These are phyloP conservation scores for Dinochytrium kinnereticum DNA, from an alignment of 371 early-diverging fungal species.

Conservation along the genomic window DNA sequence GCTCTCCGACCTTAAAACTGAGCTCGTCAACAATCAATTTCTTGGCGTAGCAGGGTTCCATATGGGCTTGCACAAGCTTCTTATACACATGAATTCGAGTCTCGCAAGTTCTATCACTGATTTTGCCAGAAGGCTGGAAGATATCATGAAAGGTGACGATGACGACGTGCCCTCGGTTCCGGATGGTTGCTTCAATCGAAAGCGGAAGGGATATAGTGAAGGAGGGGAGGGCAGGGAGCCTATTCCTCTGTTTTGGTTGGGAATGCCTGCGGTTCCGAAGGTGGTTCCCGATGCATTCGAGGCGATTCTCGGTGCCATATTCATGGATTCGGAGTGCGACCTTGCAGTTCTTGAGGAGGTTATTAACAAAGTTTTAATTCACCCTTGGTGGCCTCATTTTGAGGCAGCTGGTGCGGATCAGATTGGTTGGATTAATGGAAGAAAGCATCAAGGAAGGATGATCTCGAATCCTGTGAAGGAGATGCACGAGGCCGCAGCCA, in stretches of 20 bases:
- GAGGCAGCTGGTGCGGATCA: neutral
- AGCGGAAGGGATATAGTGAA: constrained; percentile 4
- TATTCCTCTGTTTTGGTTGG: constrained; percentile 40
- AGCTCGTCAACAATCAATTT: constrained; percentile 86
- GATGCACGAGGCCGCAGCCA: neutral
- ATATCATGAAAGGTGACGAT: too few relatives aligned
- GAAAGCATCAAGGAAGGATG: too few relatives aligned
- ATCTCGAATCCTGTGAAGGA: constrained; percentile 17
- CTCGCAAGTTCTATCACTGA: constrained; percentile 29
- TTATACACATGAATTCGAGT: constrained; percentile 60
- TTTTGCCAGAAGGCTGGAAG: constrained; percentile 15
- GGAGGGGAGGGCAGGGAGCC: neutral
- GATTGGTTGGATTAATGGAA: too few relatives aligned
- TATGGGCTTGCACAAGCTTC: constrained; percentile 65
- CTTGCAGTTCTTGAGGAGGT: constrained; percentile 27
- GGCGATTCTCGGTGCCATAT: constrained; percentile 87
- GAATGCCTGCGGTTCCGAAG: constrained; percentile 71
- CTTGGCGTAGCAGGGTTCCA: constrained; percentile 74
- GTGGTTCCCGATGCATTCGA: constrained; percentile 88
- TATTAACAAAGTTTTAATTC: constrained; percentile 38
- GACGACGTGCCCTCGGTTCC: too few relatives aligned
- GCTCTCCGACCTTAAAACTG: constrained; percentile 78
- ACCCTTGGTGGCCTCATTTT: constrained; percentile 39
- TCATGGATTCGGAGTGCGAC: constrained; percentile 67
- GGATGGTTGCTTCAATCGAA: neutral